A percentile compares a stretch with the other conserved stretches of the same genome.
These are phyloP conservation scores for Golubevia pallescens DNA, from an alignment of 1,284 basidiomycete genomes.

Conservation along the genomic window DNA sequence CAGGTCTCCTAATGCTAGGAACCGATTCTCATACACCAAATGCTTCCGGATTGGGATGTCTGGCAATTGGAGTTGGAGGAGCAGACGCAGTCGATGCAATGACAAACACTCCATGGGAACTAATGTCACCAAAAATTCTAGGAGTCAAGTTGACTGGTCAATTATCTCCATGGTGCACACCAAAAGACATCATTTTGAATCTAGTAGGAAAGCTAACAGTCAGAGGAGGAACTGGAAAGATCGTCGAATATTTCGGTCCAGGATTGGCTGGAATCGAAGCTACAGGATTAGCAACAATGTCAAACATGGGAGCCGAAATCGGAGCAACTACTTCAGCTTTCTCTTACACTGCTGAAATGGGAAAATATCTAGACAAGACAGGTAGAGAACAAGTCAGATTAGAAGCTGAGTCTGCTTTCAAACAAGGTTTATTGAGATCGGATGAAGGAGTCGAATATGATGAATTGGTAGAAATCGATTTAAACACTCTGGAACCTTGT, in stretches of 20 bases:
- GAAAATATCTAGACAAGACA: conserved; percentile 74
- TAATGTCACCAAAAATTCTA: conserved; percentile 55
- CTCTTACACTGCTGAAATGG: conserved; percentile 97
- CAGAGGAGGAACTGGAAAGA: conserved; percentile 61
- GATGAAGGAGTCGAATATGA: conserved; percentile 59
- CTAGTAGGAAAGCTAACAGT: conserved; percentile 58
- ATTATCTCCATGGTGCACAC: conserved; percentile 61
- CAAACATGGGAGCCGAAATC: conserved; percentile 99
- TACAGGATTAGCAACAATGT: conserved; percentile 62
- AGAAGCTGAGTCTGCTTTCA: conserved; percentile 44
- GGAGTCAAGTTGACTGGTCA: conserved; percentile 53
- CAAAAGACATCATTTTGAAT: conserved; percentile 62
- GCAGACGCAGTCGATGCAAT: conserved; percentile 63
- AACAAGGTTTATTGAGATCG: conserved; percentile 39
- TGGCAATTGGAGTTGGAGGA: conserved; percentile 62
- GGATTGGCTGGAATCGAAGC: conserved; percentile 53
- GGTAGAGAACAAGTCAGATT: conserved; percentile 46
- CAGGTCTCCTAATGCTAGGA: conserved; percentile 62
- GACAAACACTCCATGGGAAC: conserved; percentile 63
- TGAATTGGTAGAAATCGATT: conserved; percentile 53
- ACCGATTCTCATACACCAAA: conserved; percentile 64
- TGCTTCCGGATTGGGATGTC: conserved; percentile 57
- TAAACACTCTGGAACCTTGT: conserved; percentile 52
- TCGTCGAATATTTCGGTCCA: conserved; percentile 59
- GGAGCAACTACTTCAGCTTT: conserved; percentile 98